These are phyloP conservation scores for Talaromyces sp. DNA, from an alignment of 2,329 filamentous ascomycete genomes.

Conservation along the genomic window DNA sequence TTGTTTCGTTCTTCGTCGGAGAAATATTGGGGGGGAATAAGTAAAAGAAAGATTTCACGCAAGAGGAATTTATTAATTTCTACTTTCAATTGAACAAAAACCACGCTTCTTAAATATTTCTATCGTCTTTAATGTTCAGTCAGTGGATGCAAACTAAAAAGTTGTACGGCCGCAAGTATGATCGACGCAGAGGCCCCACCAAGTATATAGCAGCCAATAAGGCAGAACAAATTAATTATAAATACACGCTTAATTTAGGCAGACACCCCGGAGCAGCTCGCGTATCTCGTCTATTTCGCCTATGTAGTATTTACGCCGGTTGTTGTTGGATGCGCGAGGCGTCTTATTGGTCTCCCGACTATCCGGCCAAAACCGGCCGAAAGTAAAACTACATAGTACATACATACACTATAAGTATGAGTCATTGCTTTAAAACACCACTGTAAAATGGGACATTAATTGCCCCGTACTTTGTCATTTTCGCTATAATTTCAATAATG, in stretches of 20 bases:
- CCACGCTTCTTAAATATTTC: background rate
- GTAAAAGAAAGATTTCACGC: background rate
- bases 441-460: too few relatives aligned
- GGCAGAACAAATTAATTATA: too few relatives aligned
- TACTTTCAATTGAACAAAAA: background rate
- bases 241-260: background rate
- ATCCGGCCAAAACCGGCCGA: too few relatives aligned
- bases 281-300: background rate
- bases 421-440: background rate
- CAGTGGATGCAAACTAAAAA: background rate
- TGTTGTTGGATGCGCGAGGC: too few relatives aligned
- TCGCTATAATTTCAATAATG: too few relatives aligned
- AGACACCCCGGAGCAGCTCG: background rate
- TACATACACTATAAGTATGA: background rate
- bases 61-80: background rate
- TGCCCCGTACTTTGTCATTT: too few relatives aligned
- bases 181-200: background rate
- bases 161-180: background rate
- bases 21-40: background rate
- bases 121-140: background rate
- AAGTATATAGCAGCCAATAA: background rate
- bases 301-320: too few relatives aligned
- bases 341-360: background rate
- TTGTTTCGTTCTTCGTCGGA: background rate
- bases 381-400: too few relatives aligned